Evolutionary conservation across 371 early-diverging fungal genomes (phyloP), one percentile per base, ranked within the genome.

Genomic region (Rhizopus delemar): DNA sequence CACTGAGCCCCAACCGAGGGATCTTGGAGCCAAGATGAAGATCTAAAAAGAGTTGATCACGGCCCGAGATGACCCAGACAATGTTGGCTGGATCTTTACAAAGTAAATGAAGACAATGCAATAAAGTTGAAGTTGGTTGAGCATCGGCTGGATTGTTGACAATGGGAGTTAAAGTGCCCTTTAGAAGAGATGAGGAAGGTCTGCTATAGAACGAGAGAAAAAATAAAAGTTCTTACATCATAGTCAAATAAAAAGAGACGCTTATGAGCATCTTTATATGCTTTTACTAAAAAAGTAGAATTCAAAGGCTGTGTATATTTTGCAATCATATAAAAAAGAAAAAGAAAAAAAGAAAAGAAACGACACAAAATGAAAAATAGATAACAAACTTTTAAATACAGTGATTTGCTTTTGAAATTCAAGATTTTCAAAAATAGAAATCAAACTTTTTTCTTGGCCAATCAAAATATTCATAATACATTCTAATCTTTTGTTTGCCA

Each of bases 61-160:
- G 86, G 0, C 99, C 98, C 36, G 93, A 93, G 33, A 98, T 93
- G 7, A 98, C 81, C 83, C 92, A 96, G 12, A 96, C 91, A 16
- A 84, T 75, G 74, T 96, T 97, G 13, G 75, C 71, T 16, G 92
- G 92, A 65, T 96, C 90, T 34, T 80, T 73, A 16, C 89, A 79
- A 3, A 97, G 78, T 4, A 60, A 57, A 6, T 66, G 52, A 49
- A 97, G 70, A 8, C 90, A 81, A 28, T 80, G 71, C 22, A 92
- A 67, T 75, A 90, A 82, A 16, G 77, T 71, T n/a, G 78, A 75
- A 56, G 90, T 83, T 6, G 92, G 91, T 46, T 84, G 75, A 8
- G 92, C 92, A 22, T 85, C 86, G 3, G 82, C 84, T 5, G 93
- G 92, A n/a, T 85, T 86, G 59, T 85, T 85, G 51, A 83, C 83